Conservation (phyloP, 2,329 filamentous ascomycete genomes). For the Scedosporium aurantiacum region DNA sequence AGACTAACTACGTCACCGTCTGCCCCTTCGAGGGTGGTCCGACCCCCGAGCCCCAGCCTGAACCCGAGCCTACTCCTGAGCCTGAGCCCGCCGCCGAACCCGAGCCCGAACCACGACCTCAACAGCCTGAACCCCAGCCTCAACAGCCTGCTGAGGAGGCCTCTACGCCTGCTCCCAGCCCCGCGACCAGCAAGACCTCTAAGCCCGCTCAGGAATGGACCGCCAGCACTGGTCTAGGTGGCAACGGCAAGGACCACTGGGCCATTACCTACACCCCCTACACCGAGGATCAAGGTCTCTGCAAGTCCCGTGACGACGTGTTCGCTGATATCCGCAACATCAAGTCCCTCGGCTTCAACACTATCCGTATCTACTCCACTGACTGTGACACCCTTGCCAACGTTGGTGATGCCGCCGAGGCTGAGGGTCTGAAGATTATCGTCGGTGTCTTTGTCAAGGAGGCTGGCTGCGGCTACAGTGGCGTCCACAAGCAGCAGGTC, state of each 20-base stretch:
- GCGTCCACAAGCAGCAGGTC: slow-evolving; percentile 62
- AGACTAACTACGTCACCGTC: slow-evolving; percentile 56
- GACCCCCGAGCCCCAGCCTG: slow-evolving; percentile 17
- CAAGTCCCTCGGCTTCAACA: slow-evolving; percentile 53
- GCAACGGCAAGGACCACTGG: slow-evolving; percentile 44
- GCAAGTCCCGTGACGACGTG: slow-evolving; percentile 54
- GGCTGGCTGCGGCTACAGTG: slow-evolving; percentile 46
- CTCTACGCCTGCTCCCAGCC: slow-evolving; percentile 11
- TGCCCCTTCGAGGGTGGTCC: slow-evolving; percentile 45
- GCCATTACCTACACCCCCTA: slow-evolving; percentile 77
- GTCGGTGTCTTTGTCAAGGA: slow-evolving; percentile 76
- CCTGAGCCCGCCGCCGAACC: no score
- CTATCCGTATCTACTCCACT: slow-evolving; percentile 78
- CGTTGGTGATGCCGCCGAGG: slow-evolving; percentile 58
- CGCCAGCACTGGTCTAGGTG: slow-evolving; percentile 22
- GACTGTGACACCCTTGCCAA: slow-evolving; percentile 75
- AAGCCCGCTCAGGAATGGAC: slow-evolving; percentile 13
- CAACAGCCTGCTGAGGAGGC: slow-evolving; percentile 15
- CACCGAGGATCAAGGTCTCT: slow-evolving; percentile 40
- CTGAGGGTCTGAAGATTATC: slow-evolving; percentile 66
- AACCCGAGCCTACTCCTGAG: slow-evolving; percentile 10
- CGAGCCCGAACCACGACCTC: no score
- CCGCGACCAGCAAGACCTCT: slow-evolving; percentile 15
- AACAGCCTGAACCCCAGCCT: slow-evolving; percentile 12
- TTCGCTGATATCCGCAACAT: slow-evolving; percentile 50